Conservation (phyloP, 1,284 basidiomycete genomes). For the Sphagnurus paluster region DNA sequence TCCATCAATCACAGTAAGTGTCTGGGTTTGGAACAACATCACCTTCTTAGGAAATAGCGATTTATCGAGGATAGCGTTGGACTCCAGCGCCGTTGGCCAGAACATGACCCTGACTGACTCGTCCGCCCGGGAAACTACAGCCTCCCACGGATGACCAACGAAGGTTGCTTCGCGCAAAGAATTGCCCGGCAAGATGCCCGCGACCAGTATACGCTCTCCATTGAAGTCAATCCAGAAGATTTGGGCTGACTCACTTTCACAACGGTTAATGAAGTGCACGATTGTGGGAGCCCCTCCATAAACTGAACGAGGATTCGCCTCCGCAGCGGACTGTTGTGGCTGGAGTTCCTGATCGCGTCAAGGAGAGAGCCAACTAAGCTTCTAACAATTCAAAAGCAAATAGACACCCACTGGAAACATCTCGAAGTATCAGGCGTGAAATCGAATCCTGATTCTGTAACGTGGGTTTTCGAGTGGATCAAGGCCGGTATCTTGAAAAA, state of each 20-base stretch:
- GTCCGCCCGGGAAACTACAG: not conserved
- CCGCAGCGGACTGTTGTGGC: conserved; percentile 1
- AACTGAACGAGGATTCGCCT: not conserved
- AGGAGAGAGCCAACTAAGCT: not conserved
- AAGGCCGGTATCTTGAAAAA: too few species aligned
- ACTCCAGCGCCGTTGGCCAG: not conserved
- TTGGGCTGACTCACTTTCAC: conserved; percentile 5
- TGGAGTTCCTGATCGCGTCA: not conserved
- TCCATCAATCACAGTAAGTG: not conserved
- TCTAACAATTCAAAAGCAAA: not conserved
- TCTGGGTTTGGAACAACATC: not conserved
- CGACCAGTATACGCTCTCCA: not conserved
- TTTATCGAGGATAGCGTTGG: conserved; percentile 5
- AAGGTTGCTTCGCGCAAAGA: not conserved
- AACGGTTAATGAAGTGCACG: conserved; percentile 7
- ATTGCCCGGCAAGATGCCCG: conserved; percentile 3
- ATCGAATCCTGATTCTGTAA: too few species aligned
- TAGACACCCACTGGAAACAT: conserved; percentile 4
- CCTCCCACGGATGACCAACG: conserved; percentile 16
- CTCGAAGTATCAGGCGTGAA: too few species aligned
- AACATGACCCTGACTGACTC: conserved; percentile 4
- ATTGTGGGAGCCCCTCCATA: conserved; percentile 8
- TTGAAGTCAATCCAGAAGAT: conserved; percentile 6
- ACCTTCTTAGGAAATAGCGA: conserved; percentile 5
- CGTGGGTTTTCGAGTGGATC: too few species aligned